Base-by-base conservation (phyloP, 1,284 basidiomycete genomes). In the Heterobasidion irregulare region DNA sequence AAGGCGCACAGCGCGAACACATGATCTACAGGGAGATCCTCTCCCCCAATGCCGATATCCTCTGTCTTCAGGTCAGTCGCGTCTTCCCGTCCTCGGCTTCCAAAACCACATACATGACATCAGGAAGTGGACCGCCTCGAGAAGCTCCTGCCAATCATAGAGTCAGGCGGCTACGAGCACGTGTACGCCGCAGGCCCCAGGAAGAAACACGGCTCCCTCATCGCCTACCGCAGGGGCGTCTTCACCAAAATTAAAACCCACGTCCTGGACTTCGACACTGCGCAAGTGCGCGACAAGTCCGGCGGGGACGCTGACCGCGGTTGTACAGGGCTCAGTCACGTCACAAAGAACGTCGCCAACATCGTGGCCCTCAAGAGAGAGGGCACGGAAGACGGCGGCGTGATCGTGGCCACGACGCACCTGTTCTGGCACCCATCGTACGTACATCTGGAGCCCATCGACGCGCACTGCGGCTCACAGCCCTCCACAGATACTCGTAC, bases 401-500 rank as follows among this genome's bases (percentile, higher is more conserved):
- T 91, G 44, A 72, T 95, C 47, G 72, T 94, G 6, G 92, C 83
- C 1, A 96, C 94, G 0, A 93, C 92, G 0, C 93, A 89, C 73
- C 76, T 88, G 6, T 98, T 98, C 70, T 98, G 95, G 95, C 94
- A 97, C 69, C 94, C 94, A 7, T 83, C 78, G 86, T 91, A 67
- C 61, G 78, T 72, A 26, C 48, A 10, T 45, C 13, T 41, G 44
- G 16, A 8, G 44, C 36, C 10, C 5, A 15, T 58, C 52, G 57
- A 47, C 41, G 61, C 43, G n/a, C 46, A 48, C 56, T 54, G 41
- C 51, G 8, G 50, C 53, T 53, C 33, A 16, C 45, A n/a, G n/a
- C 33, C 53, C 43, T 12, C 36, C 52, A 49, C 57, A 91, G 90
- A 57, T 93, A 89, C 65, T 80, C 82, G 0, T 98, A 98, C 68